Base-by-base conservation (phyloP, 2,329 filamentous ascomycete genomes). In the Trichophyton verrucosum region DNA sequence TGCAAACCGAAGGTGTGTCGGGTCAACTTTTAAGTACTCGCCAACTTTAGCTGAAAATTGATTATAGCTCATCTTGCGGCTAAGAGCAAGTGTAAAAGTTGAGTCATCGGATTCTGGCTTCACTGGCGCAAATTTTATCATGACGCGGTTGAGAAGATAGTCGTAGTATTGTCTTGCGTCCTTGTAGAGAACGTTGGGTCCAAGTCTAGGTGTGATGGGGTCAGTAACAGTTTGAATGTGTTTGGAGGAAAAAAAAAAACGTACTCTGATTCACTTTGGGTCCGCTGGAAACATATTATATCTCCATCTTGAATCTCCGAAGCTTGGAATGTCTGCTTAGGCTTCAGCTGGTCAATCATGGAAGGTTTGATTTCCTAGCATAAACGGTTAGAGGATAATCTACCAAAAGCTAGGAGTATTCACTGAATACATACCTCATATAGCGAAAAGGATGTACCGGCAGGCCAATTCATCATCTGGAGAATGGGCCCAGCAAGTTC, bases 241-340 rank as follows among this genome's bases (percentile, higher is more conserved):
- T n/a, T 55, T 2, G 5, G 27, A 2, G 9, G 7, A 55, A 55
- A 20, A 36, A 24, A 46, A 63, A 36, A 24, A 46, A 63, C 64
- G 63, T 65, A 66, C 64, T 74, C 71, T 11, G 70, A 67, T 38
- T 76, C 74, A 60, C 74, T 76, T 40, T 82, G 75, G 27, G 81
- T 77, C 62, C 83, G 83, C 72, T 99, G 94, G 76, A 97, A 96
- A 70, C 91, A 96, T 61, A 99, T 85, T 66, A 99, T 95, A 70
- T 99, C 94, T 57, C 94, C 94, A 68, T 99, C 92, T 71, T 97
- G 92, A 24, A 99, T 87, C 72, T 99, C 95, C 1, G 94, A 94
- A 62, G 89, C 86, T 66, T 91, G 88, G 62, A 99, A 81, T 0
- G 91, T 90, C 70, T 90, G 85, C 76, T 96, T 97, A 0, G 86